Evolutionary conservation across 495 filamentous ascomycete species (phyloP), one percentile per base, ranked within the genome.

Genomic region (Peziza echinospora): DNA sequence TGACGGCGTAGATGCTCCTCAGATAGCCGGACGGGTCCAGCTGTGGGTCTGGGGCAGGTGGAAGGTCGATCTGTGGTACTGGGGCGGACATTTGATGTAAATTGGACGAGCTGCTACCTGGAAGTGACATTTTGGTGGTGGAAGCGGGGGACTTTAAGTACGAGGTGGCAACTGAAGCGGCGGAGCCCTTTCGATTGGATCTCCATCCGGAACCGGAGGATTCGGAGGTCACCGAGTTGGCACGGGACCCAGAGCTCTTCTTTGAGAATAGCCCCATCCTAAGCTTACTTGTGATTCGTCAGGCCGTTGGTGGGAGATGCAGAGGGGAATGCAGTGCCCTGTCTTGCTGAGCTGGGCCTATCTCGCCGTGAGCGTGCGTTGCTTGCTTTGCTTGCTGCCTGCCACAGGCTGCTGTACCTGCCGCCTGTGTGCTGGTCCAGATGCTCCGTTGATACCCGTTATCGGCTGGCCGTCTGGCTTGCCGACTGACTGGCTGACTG

Each of bases 21-120:
- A 97, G 74, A 64, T 96, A 97, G 45, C 76, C 85, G 11, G 82
- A 87, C 13, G 89, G 89, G 59, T 97, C 87, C 51, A 91, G 67
- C 43, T 73, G 72, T 54, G 89, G 87, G 66, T 96, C 89, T 34
- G 89, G 87, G 4, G 84, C 73, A 59, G 72, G 78, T 44, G 89
- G 82, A 21, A 94, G 72, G 44, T 83, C 70, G 50, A 92, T 66
- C 55, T 76, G 70, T 37, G 68, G 19, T 6, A 17, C 19, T 3
- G 13, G 13, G 19, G 69, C 51, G 13, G 56, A 56, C 24, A 59
- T 59, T 24, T 52, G 46, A 22, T 56, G 56, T 39, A 59, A 42
- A 11, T 73, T 67, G 43, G 66, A 64, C 13, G 66, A 67, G n/a
- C 63, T 65, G 43, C 65, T 58, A 49, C 48, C 54, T 62, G 64